Evolutionary conservation across 805 yeast genomes (phyloP), one percentile per base, ranked within the genome.

Genomic region (Kuraishia capsulata): DNA sequence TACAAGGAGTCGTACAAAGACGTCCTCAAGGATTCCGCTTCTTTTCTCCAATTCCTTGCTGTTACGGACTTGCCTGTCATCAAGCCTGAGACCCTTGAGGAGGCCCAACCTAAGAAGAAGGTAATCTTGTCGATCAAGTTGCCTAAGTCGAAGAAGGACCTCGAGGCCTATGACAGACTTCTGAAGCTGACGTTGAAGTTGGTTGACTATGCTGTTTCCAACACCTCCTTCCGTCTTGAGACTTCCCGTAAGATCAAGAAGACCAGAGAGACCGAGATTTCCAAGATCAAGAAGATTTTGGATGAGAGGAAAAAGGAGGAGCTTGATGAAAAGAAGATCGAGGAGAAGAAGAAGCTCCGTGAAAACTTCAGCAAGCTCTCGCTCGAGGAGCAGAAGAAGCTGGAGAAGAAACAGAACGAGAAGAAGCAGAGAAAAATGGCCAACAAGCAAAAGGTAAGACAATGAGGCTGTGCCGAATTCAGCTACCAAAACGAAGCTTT

Each of bases 21-120:
- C 24, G 62, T 75, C 23, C 54, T 77, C 42, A 45, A 51, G 11
- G 36, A 43, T 11, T 44, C 51, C 29, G 65, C 63, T 20, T 52
- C 64, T 4, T 61, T 75, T 42, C 62, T 92, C 52, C 76, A 78
- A 53, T 82, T 57, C 53, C 54, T 92, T 44, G 80, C 94, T 32
- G 69, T 88, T 56, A 86, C 96, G 37, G 99, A 92, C 60, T 81
- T 85, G 59, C 79, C 88, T 13, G 49, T 61, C n/a, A 81, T 69
- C 37, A 82, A 75, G 49, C 97, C 98, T 34, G 65, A 59, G 33
- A 55, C 70, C 26, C 63, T 76, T 35, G 58, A 56, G n/a, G 82
- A 78, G 45, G 71, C 73, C 59, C 64, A 61, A 30, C 72, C 83
- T 28, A 51, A 51, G 38, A 72, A 76, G 45, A 66, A 71, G 53